Conservation (phyloP, 179 eudicot species). For the Sideroxylon spinosum region DNA sequence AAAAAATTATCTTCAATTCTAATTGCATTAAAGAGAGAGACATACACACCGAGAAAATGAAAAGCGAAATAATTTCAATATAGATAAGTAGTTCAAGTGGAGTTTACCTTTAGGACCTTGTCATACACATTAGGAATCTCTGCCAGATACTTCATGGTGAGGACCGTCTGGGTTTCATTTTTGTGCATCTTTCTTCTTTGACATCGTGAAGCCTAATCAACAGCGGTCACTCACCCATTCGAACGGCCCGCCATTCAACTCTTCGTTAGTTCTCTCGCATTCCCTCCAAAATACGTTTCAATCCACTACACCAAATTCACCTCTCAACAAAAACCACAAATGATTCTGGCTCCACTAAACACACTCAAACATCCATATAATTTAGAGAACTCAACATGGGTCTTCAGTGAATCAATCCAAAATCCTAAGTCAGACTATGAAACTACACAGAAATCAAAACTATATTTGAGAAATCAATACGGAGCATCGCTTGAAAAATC, state of each 20-base stretch:
- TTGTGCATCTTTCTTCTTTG: too few species aligned
- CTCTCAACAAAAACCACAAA: constrained; percentile 7
- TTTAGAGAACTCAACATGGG: not conserved
- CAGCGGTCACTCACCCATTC: too few species aligned
- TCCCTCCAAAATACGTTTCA: constrained; percentile 86
- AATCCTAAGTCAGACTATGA: not conserved
- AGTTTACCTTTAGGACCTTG: too few species aligned
- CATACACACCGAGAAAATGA: too few species aligned
- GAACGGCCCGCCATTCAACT: constrained; percentile 56
- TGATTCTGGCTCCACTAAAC: not conserved
- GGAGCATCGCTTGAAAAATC: constrained; percentile 71
- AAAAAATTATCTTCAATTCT: too few species aligned
- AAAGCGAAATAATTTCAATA: too few species aligned
- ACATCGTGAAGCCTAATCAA: too few species aligned
- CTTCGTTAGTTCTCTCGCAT: constrained; percentile 59
- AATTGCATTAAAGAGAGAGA: too few species aligned
- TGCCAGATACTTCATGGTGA: too few species aligned
- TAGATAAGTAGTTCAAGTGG: too few species aligned
- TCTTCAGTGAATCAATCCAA: not conserved
- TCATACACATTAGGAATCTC: too few species aligned
- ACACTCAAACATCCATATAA: constrained; percentile 2
- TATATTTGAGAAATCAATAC: not conserved
- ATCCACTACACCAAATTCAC: constrained; percentile 8
- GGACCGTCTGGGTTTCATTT: too few species aligned
- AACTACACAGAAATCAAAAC: not conserved